These are phyloP conservation scores for Cercospora zeae-maydis DNA, from an alignment of 2,329 filamentous ascomycete genomes.

Conservation along the genomic window DNA sequence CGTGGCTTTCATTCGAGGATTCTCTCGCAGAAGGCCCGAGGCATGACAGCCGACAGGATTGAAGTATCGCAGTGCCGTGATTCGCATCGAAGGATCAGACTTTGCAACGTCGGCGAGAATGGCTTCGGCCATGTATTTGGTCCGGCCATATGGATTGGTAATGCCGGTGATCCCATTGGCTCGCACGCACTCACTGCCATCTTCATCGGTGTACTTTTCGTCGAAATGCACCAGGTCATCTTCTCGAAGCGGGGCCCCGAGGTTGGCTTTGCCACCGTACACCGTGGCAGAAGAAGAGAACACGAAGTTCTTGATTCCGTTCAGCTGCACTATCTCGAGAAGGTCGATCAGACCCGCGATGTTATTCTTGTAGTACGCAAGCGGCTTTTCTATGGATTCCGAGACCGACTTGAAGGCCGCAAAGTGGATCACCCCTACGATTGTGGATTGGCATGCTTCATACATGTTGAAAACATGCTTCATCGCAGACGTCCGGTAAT, in stretches of 20 bases:
- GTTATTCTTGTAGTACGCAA: slow-evolving; percentile 67
- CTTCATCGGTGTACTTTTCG: slow-evolving; percentile 44
- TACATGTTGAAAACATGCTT: slow-evolving; percentile 45
- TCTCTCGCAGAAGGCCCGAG: slow-evolving; percentile 61
- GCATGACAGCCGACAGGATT: slow-evolving; percentile 65
- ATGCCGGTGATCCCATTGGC: slow-evolving; percentile 54
- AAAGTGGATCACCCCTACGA: slow-evolving; percentile 65
- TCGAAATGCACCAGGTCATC: slow-evolving; percentile 29
- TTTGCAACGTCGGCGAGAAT: slow-evolving; percentile 59
- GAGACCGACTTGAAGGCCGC: slow-evolving; percentile 65
- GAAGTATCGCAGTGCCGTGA: slow-evolving; percentile 64
- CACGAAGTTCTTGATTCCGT: slow-evolving; percentile 62
- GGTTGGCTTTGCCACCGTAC: slow-evolving; percentile 49
- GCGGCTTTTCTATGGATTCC: slow-evolving; percentile 58
- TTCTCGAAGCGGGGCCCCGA: slow-evolving; percentile 26
- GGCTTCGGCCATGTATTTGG: slow-evolving; percentile 66
- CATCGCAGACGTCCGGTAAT: slow-evolving; percentile 47
- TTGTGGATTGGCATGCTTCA: slow-evolving; percentile 45
- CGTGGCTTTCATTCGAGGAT: slow-evolving; percentile 58
- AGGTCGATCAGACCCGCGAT: slow-evolving; percentile 62
- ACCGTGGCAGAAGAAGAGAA: slow-evolving; percentile 67
- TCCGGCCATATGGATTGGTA: slow-evolving; percentile 63
- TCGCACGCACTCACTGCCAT: slow-evolving; percentile 41
- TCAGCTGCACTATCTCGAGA: slow-evolving; percentile 54
- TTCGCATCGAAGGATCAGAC: slow-evolving; percentile 60